Evolutionary conservation across 2,329 filamentous ascomycete genomes (phyloP).

Genomic region (Nothophoma quercina): DNA sequence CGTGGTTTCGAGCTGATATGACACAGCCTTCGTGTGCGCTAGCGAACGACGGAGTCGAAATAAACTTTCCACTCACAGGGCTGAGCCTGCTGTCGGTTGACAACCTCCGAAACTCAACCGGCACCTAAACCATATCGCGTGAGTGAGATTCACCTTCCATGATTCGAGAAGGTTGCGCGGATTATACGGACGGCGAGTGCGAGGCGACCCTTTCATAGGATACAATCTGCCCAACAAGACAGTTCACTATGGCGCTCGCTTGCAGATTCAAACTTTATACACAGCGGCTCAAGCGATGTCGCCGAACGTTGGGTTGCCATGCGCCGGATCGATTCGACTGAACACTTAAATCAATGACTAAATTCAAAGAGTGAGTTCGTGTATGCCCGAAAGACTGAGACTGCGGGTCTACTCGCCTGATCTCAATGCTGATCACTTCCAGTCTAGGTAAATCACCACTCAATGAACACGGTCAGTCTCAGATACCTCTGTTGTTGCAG

Average conservation of each 20-base stretch:
- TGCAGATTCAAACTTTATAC: not conserved
- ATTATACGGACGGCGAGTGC: not conserved
- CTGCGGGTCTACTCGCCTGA: not conserved
- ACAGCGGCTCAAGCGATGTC: not conserved
- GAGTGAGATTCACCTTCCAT: not conserved
- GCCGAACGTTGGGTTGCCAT: not conserved
- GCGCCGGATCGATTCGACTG: conserved; percentile 1
- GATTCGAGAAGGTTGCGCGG: conserved; percentile 8
- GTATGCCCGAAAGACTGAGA: not conserved
- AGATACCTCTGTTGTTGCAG: not conserved
- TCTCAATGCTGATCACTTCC: not conserved
- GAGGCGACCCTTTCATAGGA: conserved; percentile 2
- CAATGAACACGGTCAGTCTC: not conserved
- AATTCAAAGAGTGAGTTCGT: not conserved
- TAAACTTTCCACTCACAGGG: conserved; percentile 16
- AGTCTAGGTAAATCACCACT: not conserved
- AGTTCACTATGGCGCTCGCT: not conserved
- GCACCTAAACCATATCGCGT: not conserved
- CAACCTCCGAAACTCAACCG: conserved; percentile 2
- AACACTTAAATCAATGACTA: conserved; percentile 2
- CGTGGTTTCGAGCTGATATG: conserved; percentile 13
- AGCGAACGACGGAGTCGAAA: conserved; percentile 12
- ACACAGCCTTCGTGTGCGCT: conserved; percentile 8
- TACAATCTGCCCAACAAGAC: not conserved
- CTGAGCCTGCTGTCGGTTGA: conserved; percentile 7